These are phyloP conservation scores for Ganoderma lucidum DNA, from an alignment of 1,284 basidiomycete species.

Conservation along the genomic window DNA sequence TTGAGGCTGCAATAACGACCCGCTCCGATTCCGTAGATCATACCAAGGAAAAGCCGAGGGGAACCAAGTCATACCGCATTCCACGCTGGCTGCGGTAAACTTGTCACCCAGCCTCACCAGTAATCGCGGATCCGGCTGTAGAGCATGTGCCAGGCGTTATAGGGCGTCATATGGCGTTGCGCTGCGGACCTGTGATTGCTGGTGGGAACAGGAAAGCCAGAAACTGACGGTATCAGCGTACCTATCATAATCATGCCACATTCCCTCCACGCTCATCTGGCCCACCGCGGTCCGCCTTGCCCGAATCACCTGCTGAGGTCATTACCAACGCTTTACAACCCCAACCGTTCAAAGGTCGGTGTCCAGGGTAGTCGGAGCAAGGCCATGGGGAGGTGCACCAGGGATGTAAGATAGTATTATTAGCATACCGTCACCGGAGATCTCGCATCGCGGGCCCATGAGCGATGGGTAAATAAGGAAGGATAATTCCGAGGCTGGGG, in stretches of 20 bases:
- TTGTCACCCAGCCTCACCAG: no score
- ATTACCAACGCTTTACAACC: background rate
- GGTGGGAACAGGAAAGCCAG: background rate
- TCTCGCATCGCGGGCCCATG: background rate
- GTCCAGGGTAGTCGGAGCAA: background rate
- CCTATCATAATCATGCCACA: slow-evolving; percentile 4
- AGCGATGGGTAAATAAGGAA: background rate
- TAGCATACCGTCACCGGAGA: background rate
- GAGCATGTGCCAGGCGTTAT: background rate
- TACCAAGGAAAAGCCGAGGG: background rate
- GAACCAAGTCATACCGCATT: background rate
- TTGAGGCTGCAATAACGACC: background rate
- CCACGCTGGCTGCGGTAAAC: no score
- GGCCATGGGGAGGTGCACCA: background rate
- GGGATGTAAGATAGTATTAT: background rate
- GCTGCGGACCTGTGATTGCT: slow-evolving; percentile 2
- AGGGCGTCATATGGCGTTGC: background rate
- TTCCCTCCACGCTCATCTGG: background rate
- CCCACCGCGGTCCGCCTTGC: background rate
- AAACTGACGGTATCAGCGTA: background rate
- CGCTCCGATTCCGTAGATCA: background rate
- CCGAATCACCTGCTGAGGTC: background rate
- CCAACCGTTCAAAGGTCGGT: background rate
- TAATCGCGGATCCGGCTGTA: background rate
- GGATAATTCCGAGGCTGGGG: background rate